These are phyloP conservation scores for Cordyceps militaris DNA, from an alignment of 2,329 filamentous ascomycete genomes.

Conservation along the genomic window DNA sequence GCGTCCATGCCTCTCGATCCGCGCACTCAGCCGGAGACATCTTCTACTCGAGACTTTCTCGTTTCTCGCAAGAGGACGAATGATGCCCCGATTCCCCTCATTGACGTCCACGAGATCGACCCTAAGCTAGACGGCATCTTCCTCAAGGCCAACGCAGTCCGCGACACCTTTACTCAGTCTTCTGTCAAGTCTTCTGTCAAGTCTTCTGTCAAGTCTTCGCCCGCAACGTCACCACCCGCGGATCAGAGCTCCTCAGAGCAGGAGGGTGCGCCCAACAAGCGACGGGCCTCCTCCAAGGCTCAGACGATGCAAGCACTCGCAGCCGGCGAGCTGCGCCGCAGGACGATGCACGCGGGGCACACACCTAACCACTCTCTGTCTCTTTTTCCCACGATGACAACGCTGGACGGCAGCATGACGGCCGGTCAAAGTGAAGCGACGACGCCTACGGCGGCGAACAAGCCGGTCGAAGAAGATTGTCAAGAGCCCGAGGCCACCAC, in stretches of 20 bases:
- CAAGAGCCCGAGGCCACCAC: background rate
- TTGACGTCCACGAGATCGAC: conserved; percentile 52
- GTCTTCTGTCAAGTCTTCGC: conserved; percentile 19
- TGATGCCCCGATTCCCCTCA: conserved; percentile 35
- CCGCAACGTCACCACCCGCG: conserved; percentile 23
- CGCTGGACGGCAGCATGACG: conserved; percentile 28
- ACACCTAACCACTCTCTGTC: conserved; percentile 56
- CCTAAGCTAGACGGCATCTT: conserved; percentile 54
- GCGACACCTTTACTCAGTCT: conserved; percentile 41
- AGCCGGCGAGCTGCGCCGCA: conserved; percentile 42
- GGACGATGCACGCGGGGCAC: conserved; percentile 57
- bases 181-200: conserved; percentile 21
- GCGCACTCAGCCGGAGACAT: conserved; percentile 35
- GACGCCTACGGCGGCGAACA: conserved; percentile 21
- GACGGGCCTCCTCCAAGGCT: conserved; percentile 30
- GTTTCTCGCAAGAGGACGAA: conserved; percentile 24
- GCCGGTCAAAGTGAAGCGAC: conserved; percentile 23
- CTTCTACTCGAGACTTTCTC: conserved; percentile 30
- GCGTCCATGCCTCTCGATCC: conserved; percentile 36
- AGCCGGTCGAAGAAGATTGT: background rate
- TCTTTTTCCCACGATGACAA: conserved; percentile 37
- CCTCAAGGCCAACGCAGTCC: conserved; percentile 47
- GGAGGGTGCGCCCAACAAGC: conserved; percentile 16
- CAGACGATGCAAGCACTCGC: conserved; percentile 40
- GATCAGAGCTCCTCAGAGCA: conserved; percentile 12